Base-by-base conservation (phyloP, 139 green algal species). In the Tetraselmis striata region DNA sequence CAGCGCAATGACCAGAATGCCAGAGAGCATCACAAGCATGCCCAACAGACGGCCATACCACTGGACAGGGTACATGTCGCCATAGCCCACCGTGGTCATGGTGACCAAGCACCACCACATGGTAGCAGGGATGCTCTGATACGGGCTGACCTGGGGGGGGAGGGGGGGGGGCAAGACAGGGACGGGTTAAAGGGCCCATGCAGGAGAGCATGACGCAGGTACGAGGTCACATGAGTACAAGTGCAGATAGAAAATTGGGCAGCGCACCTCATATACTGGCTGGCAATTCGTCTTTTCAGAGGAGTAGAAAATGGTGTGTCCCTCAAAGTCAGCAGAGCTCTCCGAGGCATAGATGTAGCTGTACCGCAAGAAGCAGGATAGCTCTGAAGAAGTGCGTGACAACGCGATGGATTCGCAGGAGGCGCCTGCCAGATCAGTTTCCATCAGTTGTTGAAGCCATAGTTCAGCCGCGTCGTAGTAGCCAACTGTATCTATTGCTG, bases 1-100 rank as follows among this genome's bases (percentile, higher is more conserved):
- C 59, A 87, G 84, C 25, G 84, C 84, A 58, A 87, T 84, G 27
- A 84, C 80, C 32, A 87, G 32, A 2, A 87, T 78, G 58, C 84
- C 84, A 1, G 79, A 84, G 11, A 87, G 24, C 80, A 83, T 83
- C 1, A 84, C 58, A 25, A 79, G 23, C 80, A 59, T 75, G 2
- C 59, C 80, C 29, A 87, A 27, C 1, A 84, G 1, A 58, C 81
- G 78, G 22, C 80, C 84, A 1, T 78, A 80, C 80, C 59, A 77
- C 30, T 32, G 32, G 1, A 32, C 32, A 1, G 81, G 81, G 30
- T 79, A 80, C 28, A 84, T 77, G 84, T 87, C 84, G 24, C 84
- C 84, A 76, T 87, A 87, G 1, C 84, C 84, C 2, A 87, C 84
- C 32, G 84, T 84, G 28, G 80, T 87, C 80, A 85, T 84, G 28